These are phyloP conservation scores for Iris macrosiphon DNA, from an alignment of 106 monocot species.

Conservation along the genomic window DNA sequence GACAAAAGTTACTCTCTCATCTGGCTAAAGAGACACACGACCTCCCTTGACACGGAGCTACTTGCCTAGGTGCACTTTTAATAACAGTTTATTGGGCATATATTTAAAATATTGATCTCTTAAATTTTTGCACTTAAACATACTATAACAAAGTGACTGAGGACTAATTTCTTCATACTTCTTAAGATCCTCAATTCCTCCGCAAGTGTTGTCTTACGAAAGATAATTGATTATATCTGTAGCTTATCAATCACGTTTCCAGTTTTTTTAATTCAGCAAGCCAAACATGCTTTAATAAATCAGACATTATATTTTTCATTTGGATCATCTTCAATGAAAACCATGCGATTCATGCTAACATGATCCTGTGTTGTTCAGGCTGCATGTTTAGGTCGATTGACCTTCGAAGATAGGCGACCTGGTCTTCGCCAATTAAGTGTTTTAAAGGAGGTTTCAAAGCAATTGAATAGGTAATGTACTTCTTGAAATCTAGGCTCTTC, in stretches of 20 bases:
- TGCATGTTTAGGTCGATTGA: background rate
- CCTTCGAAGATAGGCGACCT: background rate
- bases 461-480: slow-evolving; percentile 52
- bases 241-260: background rate
- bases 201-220: background rate
- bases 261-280: background rate
- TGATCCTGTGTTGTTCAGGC: background rate
- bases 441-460: slow-evolving; percentile 82
- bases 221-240: background rate
- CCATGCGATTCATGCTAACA: background rate
- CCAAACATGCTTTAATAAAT: background rate
- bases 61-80: too few species aligned
- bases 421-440: slow-evolving; percentile 43
- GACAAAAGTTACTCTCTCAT: too few species aligned
- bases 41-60: too few species aligned
- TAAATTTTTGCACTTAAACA: too few species aligned
- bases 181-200: background rate
- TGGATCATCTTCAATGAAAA: background rate
- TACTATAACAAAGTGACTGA: background rate
- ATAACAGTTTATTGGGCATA: too few species aligned
- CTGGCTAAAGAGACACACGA: too few species aligned
- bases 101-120: too few species aligned
- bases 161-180: background rate
- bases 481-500: background rate
- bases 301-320: background rate